These are phyloP conservation scores for Didymella pinodella DNA, from an alignment of 2,329 filamentous ascomycete genomes.

Conservation along the genomic window DNA sequence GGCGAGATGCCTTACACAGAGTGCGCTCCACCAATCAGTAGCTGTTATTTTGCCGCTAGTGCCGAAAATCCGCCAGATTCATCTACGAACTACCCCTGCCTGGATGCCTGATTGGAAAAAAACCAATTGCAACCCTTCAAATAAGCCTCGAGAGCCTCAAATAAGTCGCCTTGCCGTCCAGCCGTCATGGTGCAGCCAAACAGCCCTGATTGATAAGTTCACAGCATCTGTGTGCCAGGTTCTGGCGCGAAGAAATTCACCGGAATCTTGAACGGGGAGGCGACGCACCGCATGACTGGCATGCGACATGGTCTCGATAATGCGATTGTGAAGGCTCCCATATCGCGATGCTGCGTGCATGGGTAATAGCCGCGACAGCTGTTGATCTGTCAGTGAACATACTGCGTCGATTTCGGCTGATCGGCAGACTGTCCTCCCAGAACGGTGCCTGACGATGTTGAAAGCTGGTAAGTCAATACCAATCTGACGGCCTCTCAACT, in stretches of 20 bases:
- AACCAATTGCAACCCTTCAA: neutral
- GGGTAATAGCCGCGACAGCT: no score
- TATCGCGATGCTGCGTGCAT: no score
- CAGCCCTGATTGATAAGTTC: neutral
- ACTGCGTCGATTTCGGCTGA: no score
- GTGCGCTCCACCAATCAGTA: conserved; percentile 2
- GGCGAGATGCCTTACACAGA: conserved; percentile 6
- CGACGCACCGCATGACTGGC: neutral
- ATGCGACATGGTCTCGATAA: no score
- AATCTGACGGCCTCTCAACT: no score
- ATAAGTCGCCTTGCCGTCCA: conserved; percentile 5
- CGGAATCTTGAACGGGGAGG: neutral
- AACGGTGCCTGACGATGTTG: no score
- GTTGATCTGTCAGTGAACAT: no score
- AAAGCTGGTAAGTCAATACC: no score
- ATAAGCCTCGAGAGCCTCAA: conserved; percentile 1
- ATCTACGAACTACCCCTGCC: neutral
- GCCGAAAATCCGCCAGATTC: neutral
- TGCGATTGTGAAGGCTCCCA: no score
- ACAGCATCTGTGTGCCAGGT: neutral
- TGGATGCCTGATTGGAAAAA: conserved; percentile 5
- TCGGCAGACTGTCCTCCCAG: no score
- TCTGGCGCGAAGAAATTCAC: neutral
- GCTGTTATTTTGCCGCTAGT: conserved; percentile 4
- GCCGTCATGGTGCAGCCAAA: neutral